Evolutionary conservation across 1,284 basidiomycete species (phyloP).

Genomic region (Waitea zeae): DNA sequence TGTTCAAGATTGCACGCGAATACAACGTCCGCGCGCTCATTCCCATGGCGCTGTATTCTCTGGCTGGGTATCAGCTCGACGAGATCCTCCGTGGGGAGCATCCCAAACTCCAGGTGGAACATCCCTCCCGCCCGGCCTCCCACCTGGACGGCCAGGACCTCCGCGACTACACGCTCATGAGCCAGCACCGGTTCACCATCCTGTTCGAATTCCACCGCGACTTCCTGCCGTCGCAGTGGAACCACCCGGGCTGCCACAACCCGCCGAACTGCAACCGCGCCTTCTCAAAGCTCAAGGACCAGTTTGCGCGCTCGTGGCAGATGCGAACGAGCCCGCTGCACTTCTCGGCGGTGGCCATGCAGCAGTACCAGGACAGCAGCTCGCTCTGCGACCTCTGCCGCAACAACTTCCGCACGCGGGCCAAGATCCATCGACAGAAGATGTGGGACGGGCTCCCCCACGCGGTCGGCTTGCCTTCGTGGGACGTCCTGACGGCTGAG

Average conservation of each 20-base stretch:
- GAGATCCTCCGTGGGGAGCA: conserved; percentile 32
- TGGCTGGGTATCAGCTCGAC: conserved; percentile 34
- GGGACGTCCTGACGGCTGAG: conserved; percentile 22
- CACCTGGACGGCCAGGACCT: conserved; percentile 23
- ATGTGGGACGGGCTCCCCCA: conserved; percentile 31
- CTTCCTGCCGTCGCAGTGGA: conserved; percentile 19
- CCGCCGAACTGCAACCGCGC: conserved; percentile 19
- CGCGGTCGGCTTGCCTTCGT: conserved; percentile 24
- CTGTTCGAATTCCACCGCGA: conserved; percentile 32
- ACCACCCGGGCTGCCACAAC: conserved; percentile 9
- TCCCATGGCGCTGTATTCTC: conserved; percentile 38
- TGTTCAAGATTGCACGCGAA: conserved; percentile 38
- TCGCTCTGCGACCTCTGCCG: conserved; percentile 26
- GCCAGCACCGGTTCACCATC: conserved; percentile 31
- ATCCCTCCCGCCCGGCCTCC: conserved; percentile 32
- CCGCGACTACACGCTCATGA: conserved; percentile 35
- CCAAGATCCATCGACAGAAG: conserved; percentile 19
- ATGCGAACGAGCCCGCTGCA: conserved; percentile 33
- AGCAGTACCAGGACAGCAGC: conserved; percentile 19
- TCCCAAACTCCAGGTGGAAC: conserved; percentile 29
- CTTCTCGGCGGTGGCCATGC: conserved; percentile 31
- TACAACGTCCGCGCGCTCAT: conserved; percentile 28
- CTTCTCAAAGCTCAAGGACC: conserved; percentile 23
- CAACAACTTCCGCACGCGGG: conserved; percentile 23
- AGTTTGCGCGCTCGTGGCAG: conserved; percentile 31